Evolutionary conservation across 495 filamentous ascomycete species (phyloP).

Genomic region (Lichina pygmaea): DNA sequence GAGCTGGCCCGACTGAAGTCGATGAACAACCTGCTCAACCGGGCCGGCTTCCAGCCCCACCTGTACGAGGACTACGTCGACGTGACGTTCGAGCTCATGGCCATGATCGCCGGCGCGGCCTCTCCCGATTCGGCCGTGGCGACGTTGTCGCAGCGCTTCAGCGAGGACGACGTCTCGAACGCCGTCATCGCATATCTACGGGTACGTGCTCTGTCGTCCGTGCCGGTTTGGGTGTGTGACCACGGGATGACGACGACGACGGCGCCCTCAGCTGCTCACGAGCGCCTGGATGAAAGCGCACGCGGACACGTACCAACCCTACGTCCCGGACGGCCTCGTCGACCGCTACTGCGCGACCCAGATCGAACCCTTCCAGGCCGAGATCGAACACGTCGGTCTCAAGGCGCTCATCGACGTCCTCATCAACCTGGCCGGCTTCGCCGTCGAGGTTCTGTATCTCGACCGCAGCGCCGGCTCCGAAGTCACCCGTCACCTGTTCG

Average conservation of each 20-base stretch:
- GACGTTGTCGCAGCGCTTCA: slow-evolving; percentile 46
- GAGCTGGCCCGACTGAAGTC: slow-evolving; percentile 47
- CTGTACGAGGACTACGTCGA: slow-evolving; percentile 68
- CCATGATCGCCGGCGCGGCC: slow-evolving; percentile 19
- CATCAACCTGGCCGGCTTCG: slow-evolving; percentile 51
- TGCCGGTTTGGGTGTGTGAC: no score
- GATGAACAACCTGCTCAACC: slow-evolving; percentile 39
- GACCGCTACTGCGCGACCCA: slow-evolving; percentile 39
- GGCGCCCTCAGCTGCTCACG: slow-evolving; percentile 40
- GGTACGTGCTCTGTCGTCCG: slow-evolving; percentile 14
- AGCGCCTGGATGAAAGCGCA: slow-evolving; percentile 67
- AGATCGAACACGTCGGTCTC: slow-evolving; percentile 77
- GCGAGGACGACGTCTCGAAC: slow-evolving; percentile 34
- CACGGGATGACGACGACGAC: background rate
- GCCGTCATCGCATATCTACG: slow-evolving; percentile 49
- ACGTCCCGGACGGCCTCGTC: slow-evolving; percentile 31
- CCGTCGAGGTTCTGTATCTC: slow-evolving; percentile 71
- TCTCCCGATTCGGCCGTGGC: slow-evolving; percentile 8
- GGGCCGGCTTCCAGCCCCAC: slow-evolving; percentile 35
- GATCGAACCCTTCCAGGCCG: slow-evolving; percentile 47
- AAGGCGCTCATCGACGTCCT: slow-evolving; percentile 52
- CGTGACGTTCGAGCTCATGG: slow-evolving; percentile 30
- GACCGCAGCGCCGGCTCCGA: slow-evolving; percentile 61
- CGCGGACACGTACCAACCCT: slow-evolving; percentile 37
- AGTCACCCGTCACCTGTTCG: slow-evolving; percentile 53